Evolutionary conservation across 305 asterid genomes (phyloP).

Genomic region (Striga hermonthica): DNA sequence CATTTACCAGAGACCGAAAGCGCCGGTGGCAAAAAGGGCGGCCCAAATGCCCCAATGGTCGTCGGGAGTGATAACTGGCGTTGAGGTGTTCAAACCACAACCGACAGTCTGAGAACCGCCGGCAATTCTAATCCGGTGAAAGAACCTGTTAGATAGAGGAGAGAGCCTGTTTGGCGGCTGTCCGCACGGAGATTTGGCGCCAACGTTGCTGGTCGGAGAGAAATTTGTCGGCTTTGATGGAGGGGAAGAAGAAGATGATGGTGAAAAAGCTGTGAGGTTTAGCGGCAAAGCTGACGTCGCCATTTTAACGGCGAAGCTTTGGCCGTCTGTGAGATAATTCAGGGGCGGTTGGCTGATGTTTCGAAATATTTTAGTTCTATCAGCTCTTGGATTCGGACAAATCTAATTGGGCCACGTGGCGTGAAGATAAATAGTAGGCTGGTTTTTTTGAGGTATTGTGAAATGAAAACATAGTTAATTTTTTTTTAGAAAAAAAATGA

Average conservation of each 20-base stretch:
- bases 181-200: constrained; percentile 27
- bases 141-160: constrained; percentile 24
- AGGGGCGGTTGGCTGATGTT: too few relatives aligned
- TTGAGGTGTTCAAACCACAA: constrained; percentile 41
- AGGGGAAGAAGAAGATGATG: constrained; percentile 25
- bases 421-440: too few relatives aligned
- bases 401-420: too few relatives aligned
- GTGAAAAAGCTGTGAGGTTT: constrained; percentile 26
- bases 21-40: constrained; percentile 68
- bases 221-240: constrained; percentile 20
- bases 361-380: too few relatives aligned
- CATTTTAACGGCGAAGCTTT: constrained; percentile 25
- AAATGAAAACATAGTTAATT: too few relatives aligned
- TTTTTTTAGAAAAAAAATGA: too few relatives aligned
- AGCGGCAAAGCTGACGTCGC: constrained; percentile 38
- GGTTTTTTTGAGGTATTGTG: too few relatives aligned
- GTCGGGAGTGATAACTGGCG: constrained; percentile 57
- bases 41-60: constrained; percentile 93
- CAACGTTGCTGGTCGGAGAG: neutral
- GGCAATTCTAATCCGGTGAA: constrained; percentile 9
- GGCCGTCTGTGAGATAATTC: too few relatives aligned
- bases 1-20: constrained; percentile 76
- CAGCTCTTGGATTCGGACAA: too few relatives aligned
- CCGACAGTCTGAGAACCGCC: constrained; percentile 28
- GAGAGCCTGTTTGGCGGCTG: constrained; percentile 19